These are phyloP conservation scores for Sarocladiaceae sp. DNA, from an alignment of 2,329 filamentous ascomycete genomes.

Conservation along the genomic window DNA sequence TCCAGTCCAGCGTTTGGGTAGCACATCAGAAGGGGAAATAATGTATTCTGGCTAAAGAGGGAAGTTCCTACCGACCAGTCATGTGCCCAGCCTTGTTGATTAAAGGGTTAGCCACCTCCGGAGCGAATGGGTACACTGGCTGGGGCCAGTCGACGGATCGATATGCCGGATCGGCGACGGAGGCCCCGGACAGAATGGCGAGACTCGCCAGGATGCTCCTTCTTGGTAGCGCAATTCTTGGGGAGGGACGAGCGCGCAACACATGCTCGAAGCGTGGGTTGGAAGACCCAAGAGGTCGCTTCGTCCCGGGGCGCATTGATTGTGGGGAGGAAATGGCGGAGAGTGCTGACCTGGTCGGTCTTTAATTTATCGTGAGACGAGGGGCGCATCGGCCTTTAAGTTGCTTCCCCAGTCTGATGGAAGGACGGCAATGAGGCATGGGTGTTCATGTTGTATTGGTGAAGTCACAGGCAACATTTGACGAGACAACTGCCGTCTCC, in stretches of 20 bases:
- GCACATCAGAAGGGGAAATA: neutral
- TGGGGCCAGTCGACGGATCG: neutral
- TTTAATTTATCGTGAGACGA: slow-evolving; percentile 9
- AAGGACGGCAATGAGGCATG: neutral
- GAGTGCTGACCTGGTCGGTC: neutral
- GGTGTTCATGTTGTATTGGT: neutral
- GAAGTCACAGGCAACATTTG: neutral
- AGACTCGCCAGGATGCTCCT: neutral
- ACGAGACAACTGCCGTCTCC: neutral
- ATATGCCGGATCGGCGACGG: slow-evolving; percentile 9
- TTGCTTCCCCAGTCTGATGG: neutral
- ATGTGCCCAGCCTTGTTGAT: slow-evolving; percentile 5
- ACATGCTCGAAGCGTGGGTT: too few species aligned
- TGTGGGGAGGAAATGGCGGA: neutral
- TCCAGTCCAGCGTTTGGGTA: neutral
- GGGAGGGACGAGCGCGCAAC: too few species aligned
- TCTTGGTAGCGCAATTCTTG: too few species aligned
- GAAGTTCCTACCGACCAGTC: slow-evolving; percentile 6
- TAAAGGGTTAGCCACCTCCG: neutral
- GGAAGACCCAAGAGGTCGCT: too few species aligned
- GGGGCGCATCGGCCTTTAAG: neutral
- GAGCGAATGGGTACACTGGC: neutral
- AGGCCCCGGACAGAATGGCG: neutral
- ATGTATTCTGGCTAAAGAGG: slow-evolving; percentile 7
- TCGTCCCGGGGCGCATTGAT: neutral